phyloP scores from a whole-genome alignment of 768 basidiomycete genomes.

The Leccinum arenicola region DNA sequence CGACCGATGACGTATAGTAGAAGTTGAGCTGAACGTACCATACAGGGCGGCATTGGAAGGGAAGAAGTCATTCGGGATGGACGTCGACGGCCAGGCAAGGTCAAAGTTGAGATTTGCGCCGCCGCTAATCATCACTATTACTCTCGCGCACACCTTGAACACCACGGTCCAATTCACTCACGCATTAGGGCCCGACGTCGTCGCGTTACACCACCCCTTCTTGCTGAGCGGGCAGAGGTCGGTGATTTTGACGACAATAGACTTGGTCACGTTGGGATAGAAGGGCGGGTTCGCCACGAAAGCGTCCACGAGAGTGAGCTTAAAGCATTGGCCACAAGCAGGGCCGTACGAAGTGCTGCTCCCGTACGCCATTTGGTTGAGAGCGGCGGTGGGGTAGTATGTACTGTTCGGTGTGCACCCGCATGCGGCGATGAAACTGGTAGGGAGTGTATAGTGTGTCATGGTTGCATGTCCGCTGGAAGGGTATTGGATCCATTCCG shows the following conservation, averaged over 20 bases:
- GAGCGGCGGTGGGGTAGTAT: slow-evolving; percentile 72
- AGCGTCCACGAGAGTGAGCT: slow-evolving; percentile 69
- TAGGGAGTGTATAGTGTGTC: slow-evolving; percentile 65
- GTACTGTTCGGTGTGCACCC: slow-evolving; percentile 71
- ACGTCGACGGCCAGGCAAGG: slow-evolving; percentile 70
- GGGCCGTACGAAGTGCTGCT: slow-evolving; percentile 72
- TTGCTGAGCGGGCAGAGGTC: slow-evolving; percentile 71
- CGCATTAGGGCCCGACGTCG: slow-evolving; percentile 57
- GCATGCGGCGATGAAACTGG: slow-evolving; percentile 58
- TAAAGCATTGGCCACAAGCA: slow-evolving; percentile 77
- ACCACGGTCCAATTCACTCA: slow-evolving; percentile 34
- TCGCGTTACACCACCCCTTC: slow-evolving; percentile 72
- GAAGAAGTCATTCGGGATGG: slow-evolving; percentile 71
- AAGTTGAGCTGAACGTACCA: slow-evolving; percentile 37
- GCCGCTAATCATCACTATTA: slow-evolving; percentile 41
- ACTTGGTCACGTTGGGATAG: slow-evolving; percentile 56
- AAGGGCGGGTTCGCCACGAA: slow-evolving; percentile 67
- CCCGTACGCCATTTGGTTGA: slow-evolving; percentile 79
- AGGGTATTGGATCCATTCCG: slow-evolving; percentile 65
- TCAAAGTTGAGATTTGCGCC: slow-evolving; percentile 79
- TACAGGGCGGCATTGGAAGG: slow-evolving; percentile 68
- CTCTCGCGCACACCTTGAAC: not conserved
- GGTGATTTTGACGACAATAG: slow-evolving; percentile 72
- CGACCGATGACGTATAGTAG: not conserved
- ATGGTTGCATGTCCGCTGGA: slow-evolving; percentile 64